Percentiles rank a stretch among this genome's conserved stretches.
These are phyloP conservation scores for Mycena floridula DNA, from an alignment of 768 basidiomycete genomes.

Conservation along the genomic window DNA sequence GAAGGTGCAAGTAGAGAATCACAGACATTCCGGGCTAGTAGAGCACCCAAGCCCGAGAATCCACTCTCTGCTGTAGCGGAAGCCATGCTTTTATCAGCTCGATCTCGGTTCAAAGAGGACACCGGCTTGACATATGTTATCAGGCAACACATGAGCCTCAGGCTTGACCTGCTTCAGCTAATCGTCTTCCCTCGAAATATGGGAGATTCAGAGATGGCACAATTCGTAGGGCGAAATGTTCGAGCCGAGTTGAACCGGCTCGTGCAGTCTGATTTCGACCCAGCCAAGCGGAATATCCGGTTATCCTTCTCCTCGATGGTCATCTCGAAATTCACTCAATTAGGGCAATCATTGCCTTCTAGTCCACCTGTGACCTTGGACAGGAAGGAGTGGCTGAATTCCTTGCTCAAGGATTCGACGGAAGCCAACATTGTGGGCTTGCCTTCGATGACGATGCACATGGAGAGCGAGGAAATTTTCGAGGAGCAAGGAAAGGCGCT, in stretches of 20 bases:
- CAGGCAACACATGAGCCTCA: slow-evolving; percentile 69
- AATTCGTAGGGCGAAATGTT: slow-evolving; percentile 63
- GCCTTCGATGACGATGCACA: slow-evolving; percentile 77
- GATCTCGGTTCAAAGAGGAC: slow-evolving; percentile 62
- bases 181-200: slow-evolving; percentile 77
- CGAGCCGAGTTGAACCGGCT: slow-evolving; percentile 66
- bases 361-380: slow-evolving; percentile 30
- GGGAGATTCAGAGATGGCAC: slow-evolving; percentile 71
- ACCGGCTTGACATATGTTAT: slow-evolving; percentile 57
- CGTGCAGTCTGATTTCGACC: slow-evolving; percentile 40
- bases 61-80: slow-evolving; percentile 82
- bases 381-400: slow-evolving; percentile 52
- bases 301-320: slow-evolving; percentile 73
- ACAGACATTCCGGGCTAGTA: slow-evolving; percentile 65
- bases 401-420: slow-evolving; percentile 51
- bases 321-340: slow-evolving; percentile 67
- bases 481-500: slow-evolving; percentile 37
- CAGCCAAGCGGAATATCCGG: slow-evolving; percentile 57
- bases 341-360: slow-evolving; percentile 39
- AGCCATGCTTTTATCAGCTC: slow-evolving; percentile 74
- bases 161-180: slow-evolving; percentile 56
- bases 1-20: slow-evolving; percentile 78
- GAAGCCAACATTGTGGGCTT: slow-evolving; percentile 76
- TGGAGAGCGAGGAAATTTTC: slow-evolving; percentile 61
- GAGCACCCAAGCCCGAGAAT: slow-evolving; percentile 70